phyloP scores from a whole-genome alignment of 495 filamentous ascomycete genomes.

The Cairneyella variabilis region DNA sequence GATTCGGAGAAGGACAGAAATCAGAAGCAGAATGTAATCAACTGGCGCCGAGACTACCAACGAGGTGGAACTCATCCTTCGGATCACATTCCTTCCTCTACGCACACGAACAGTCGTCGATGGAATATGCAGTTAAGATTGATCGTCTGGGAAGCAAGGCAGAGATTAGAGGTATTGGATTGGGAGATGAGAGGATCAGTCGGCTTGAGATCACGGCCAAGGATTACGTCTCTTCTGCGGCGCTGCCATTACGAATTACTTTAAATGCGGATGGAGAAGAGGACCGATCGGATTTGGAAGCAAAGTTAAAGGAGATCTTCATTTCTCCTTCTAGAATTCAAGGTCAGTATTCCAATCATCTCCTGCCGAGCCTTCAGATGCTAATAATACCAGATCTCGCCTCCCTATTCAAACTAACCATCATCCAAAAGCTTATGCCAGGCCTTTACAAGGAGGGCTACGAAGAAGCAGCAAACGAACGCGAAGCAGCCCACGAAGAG shows the following conservation, averaged over 20 bases:
- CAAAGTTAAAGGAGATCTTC: constrained; percentile 63
- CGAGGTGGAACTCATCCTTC: constrained; percentile 70
- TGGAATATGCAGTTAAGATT: constrained; percentile 78
- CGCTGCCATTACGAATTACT: constrained; percentile 45
- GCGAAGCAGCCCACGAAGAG: constrained; percentile 22
- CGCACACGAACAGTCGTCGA: constrained; percentile 81
- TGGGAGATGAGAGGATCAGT: constrained; percentile 76
- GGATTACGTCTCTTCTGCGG: constrained; percentile 64
- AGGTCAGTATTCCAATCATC: constrained; percentile 2
- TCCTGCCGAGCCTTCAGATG: no score
- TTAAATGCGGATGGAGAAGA: constrained; percentile 33
- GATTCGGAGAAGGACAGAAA: constrained; percentile 75
- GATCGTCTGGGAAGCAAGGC: constrained; percentile 80
- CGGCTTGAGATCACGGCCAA: constrained; percentile 69
- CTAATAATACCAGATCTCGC: constrained; percentile 22
- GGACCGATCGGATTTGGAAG: constrained; percentile 35
- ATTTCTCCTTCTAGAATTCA: constrained; percentile 62
- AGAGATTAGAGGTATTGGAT: constrained; percentile 71
- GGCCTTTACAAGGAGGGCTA: constrained; percentile 27
- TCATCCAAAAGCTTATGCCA: constrained; percentile 29
- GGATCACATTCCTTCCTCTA: constrained; percentile 79
- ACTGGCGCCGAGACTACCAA: constrained; percentile 58
- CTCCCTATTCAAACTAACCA: constrained; percentile 24
- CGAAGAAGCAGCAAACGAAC: constrained; percentile 28
- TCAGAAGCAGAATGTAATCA: constrained; percentile 39